Base-by-base conservation (phyloP, 805 yeast species). In the Candida boidinii region DNA sequence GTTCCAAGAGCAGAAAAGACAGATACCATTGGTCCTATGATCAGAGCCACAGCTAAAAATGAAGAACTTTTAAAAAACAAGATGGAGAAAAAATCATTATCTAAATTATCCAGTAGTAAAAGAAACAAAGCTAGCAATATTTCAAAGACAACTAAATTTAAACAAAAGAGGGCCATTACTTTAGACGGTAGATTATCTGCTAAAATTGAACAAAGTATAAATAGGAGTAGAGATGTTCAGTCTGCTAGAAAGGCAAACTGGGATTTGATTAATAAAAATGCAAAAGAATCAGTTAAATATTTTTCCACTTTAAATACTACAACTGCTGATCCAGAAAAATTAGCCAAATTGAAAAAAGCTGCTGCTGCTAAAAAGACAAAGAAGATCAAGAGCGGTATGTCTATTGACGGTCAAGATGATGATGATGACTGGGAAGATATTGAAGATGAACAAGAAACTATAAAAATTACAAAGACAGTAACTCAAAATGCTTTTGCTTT, bases 171-270 rank as follows among this genome's bases (percentile, higher is more conserved):
- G 41, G 73, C 76, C 5, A 49, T 68, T 23, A 66, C 66, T 38
- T 43, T 76, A 17, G 66, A 66, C 18, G 83, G 79, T 22, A 67
- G 68, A 30, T 58, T 79, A 33, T 66, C 73, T 14, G 67, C 70
- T 28, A 81, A 79, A 50, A 78, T 80, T 26, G 71, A 71, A 41
- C 75, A 73, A 43, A 75, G 85, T 42, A 70, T 77, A 18, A 66
- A 68, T 29, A 68, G 85, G 48, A 78, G 84, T 16, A 76, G 66
- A 44, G 70, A 62, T 43, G 75, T 80, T 19, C 79, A 73, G 44
- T 59, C 54, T 15, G 64, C 79, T 9, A 66, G 92, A 54, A 80
- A 79, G 51, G 59, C 83, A 0, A 79, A 74, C 12, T 81, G 90
- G 92, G 87, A 79, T 31, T 59, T 65, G 28, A 77, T 79, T 34